phyloP scores from a whole-genome alignment of 78 protist genomes.

The Dictyostelium citrinum region DNA sequence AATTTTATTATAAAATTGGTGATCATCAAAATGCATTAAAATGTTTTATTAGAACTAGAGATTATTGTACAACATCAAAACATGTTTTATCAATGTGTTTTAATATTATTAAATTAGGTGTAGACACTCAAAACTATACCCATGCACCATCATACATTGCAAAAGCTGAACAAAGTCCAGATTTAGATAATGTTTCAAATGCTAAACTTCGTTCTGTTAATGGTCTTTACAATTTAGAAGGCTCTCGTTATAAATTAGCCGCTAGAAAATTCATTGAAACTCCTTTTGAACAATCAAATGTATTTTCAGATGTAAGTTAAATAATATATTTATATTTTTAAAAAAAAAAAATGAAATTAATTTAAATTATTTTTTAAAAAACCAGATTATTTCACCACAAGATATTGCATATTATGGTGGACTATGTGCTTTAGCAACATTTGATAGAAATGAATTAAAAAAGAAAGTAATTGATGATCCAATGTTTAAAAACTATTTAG shows the following conservation, averaged over 20 bases:
- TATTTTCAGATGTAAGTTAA: conserved; percentile 38
- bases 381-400: conserved; percentile 65
- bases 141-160: conserved; percentile 81
- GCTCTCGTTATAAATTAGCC: conserved; percentile 65
- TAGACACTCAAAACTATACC: conserved; percentile 75
- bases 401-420: conserved; percentile 92
- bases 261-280: conserved; percentile 79
- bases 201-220: conserved; percentile 68
- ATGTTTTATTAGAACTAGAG: conserved; percentile 90
- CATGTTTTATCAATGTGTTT: conserved; percentile 88
- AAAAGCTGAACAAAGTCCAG: conserved; percentile 83
- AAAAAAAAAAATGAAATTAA: neutral
- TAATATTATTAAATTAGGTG: conserved; percentile 73
- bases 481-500: conserved; percentile 83
- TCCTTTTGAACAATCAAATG: conserved; percentile 32
- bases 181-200: conserved; percentile 11
- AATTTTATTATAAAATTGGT: conserved; percentile 82
- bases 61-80: conserved; percentile 87
- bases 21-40: conserved; percentile 86
- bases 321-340: neutral
- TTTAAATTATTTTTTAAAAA: neutral
- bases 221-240: conserved; percentile 82
- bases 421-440: conserved; percentile 91
- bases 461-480: conserved; percentile 71
- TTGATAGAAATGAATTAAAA: conserved; percentile 86